Evolutionary conservation across 306 rosid genomes (phyloP), one percentile per base, ranked within the genome.

Genomic region (Dryas alaskensis): DNA sequence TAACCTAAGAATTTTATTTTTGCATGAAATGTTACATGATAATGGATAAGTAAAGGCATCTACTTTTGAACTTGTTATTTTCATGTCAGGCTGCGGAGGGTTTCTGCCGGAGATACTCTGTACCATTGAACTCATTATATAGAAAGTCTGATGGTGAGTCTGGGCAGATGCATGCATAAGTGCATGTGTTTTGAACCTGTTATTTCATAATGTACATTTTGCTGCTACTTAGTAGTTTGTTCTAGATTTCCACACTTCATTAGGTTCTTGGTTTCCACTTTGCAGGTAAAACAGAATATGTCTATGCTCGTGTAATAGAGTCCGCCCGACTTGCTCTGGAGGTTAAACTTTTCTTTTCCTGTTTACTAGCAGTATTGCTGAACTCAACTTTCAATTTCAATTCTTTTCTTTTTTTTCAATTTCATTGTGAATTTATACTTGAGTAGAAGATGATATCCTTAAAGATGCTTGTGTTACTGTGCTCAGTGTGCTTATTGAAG

Each of bases 221-320:
- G 6, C 64, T 42, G 27, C 53, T 51, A 44, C 49, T 4, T 31
- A 31, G 37, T 31, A 31, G 37, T 31, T 37, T 42, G 14, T 53
- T 17, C 12, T 9, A 48, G 19, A 13, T 63, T 37, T 64, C 3
- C 42, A 5, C 16, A 64, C 37, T 55, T 67, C 45, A 49, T 68
- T 50, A 81, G 40, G 75, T 43, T 48, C 58, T 40, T 78, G 61
- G 83, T 90, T 70, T 67, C 51, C 78, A 40, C 72, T 10, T 80
- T 89, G 81, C 90, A 89, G 97, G 98, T 69, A 93, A 93, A 86
- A 89, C 96, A 65, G 96, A 93, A 79, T 89, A 93, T 86, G 78
- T 93, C 59, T 93, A 89, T 83, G 97, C 90, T 77, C 78, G 70
- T 22, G 79, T 89, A 75, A 82, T 58, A 81, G 97, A 91, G 84